Evolutionary conservation across 2,329 filamentous ascomycete species (phyloP), one percentile per base, ranked within the genome.

Genomic region (Onygena corvina): DNA sequence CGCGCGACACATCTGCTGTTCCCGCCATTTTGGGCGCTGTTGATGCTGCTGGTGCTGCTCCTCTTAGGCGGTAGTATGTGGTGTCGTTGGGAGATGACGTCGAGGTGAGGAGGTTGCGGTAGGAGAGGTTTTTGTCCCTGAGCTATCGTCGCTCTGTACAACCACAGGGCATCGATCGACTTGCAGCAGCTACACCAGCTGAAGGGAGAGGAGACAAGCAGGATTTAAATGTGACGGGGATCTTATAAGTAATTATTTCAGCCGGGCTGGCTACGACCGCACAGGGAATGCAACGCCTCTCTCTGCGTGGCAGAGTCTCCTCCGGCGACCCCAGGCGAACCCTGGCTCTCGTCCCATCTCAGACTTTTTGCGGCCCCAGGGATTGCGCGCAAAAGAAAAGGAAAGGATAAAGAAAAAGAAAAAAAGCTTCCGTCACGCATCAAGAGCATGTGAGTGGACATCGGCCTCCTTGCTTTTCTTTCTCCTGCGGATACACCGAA

Each of bases 1-100:
- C 70, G 57, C 75, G 74, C 57, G 64, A 65, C 56, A 73, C 67
- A 59, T 79, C 73, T 59, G 66, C 58, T 50, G 72, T 71, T 52
- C 70, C 71, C 27, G 51, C 51, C 54, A 56, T 56, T 18, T 16
- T 11, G 34, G 12, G 34, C 4, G 34, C 18, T 16, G 34, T 38
- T 5, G 34, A 38, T 18, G 34, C 7, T 9, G 34, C 6, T 9
- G 34, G 6, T 38, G 34, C 3, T 18, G 14, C 9, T n/a, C n/a
- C n/a, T n/a, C n/a, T n/a, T n/a, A n/a, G n/a, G n/a, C n/a, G n/a
- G n/a, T n/a, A n/a, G n/a, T n/a, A n/a, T n/a, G n/a, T n/a, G n/a
- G n/a, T n/a, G n/a, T n/a, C n/a, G n/a, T n/a, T n/a, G n/a, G n/a
- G n/a, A 16, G 21, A 38, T 18, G n/a, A 9, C 21, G 34, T 14